A percentile compares a stretch with the other conserved stretches of the same genome.
Conservation (phyloP, 345 rosid genomes). For the Eucalyptus victrix region DNA sequence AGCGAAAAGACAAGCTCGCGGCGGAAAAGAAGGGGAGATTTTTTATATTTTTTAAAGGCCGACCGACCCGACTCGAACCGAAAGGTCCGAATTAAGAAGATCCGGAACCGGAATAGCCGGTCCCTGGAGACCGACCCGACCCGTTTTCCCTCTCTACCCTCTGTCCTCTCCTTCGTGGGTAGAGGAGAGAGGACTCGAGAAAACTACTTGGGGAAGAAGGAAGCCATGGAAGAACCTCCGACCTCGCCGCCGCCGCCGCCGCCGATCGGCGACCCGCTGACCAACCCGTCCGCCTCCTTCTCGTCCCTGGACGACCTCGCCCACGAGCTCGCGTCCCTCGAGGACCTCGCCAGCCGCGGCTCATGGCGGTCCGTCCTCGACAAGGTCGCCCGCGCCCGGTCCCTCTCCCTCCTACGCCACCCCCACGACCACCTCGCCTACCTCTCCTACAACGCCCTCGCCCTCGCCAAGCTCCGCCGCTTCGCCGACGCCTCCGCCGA, state of each 20-base stretch:
- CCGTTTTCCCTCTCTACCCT: neutral
- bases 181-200: neutral
- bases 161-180: neutral
- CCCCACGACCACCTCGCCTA: constrained; percentile 90
- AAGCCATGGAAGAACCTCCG: neutral
- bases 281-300: constrained; percentile 34
- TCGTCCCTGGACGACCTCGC: constrained; percentile 61
- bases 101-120: neutral
- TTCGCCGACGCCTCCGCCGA: constrained; percentile 65
- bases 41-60: too few species aligned
- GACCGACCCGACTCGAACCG: too few species aligned
- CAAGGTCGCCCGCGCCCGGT: constrained; percentile 50
- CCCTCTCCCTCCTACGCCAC: constrained; percentile 40
- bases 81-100: neutral
- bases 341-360: constrained; percentile 80
- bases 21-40: too few species aligned
- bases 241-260: neutral
- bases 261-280: constrained; percentile 25
- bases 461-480: constrained; percentile 77
- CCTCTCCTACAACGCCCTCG: constrained; percentile 67
- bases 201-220: neutral
- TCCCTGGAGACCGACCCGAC: neutral
- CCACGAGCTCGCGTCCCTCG: constrained; percentile 67
- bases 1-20: too few species aligned
- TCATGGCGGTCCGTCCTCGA: constrained; percentile 85